These are phyloP conservation scores for Diplotaxis tenuifolia DNA, from an alignment of 345 rosid genomes.

Conservation along the genomic window DNA sequence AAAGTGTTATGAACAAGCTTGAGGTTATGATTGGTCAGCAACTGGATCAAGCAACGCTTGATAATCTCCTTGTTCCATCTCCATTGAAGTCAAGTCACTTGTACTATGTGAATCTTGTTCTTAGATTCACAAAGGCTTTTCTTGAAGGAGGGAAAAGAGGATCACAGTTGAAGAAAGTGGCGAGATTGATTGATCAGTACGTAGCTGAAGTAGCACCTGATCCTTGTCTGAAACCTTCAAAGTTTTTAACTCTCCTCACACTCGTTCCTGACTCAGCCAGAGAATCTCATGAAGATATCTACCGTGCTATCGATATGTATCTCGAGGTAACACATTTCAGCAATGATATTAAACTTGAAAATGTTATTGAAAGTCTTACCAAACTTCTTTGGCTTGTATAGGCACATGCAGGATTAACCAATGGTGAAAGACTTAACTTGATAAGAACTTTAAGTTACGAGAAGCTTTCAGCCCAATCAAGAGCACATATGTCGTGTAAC, in stretches of 20 bases:
- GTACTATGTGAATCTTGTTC: slow-evolving; percentile 73
- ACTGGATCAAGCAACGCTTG: slow-evolving; percentile 75
- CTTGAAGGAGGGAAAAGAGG: slow-evolving; percentile 37
- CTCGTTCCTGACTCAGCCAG: slow-evolving; percentile 69
- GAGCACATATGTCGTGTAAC: slow-evolving; percentile 59
- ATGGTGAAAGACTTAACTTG: slow-evolving; percentile 67
- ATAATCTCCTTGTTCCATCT: slow-evolving; percentile 81
- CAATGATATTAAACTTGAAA: not conserved
- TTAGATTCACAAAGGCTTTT: slow-evolving; percentile 67
- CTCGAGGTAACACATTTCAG: slow-evolving; percentile 60
- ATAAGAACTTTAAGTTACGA: slow-evolving; percentile 55
- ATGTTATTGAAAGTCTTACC: slow-evolving; percentile 1
- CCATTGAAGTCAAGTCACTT: slow-evolving; percentile 51
- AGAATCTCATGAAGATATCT: slow-evolving; percentile 64
- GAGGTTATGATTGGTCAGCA: slow-evolving; percentile 81
- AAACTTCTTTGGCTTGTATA: slow-evolving; percentile 6
- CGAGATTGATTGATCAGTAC: slow-evolving; percentile 71
- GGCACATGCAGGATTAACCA: slow-evolving; percentile 72
- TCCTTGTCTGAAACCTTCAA: slow-evolving; percentile 66
- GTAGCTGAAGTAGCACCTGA: slow-evolving; percentile 92
- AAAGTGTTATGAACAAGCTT: slow-evolving; percentile 53
- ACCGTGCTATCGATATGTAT: slow-evolving; percentile 72
- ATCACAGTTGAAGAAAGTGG: slow-evolving; percentile 52
- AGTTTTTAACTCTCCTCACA: slow-evolving; percentile 59
- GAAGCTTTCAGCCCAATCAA: slow-evolving; percentile 64